Conservation (phyloP, 164 flowering plant genomes). For the Annona cherimola region DNA sequence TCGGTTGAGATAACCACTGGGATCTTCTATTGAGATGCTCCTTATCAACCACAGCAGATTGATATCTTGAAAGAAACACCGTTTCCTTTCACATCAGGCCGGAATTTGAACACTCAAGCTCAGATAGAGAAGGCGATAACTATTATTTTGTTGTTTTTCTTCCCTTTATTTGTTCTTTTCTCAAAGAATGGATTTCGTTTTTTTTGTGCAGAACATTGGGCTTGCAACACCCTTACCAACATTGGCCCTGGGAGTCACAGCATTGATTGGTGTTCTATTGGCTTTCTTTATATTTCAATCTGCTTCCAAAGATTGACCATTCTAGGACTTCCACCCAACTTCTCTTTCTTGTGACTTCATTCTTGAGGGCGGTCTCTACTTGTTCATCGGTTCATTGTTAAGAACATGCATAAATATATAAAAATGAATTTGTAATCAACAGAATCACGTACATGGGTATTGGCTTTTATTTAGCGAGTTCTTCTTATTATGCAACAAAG, state of each 20-base stretch:
- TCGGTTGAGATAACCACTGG: too few species aligned
- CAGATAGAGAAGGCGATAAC: too few species aligned
- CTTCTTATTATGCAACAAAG: too few species aligned
- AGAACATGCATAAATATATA: not conserved
- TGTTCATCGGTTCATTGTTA: not conserved
- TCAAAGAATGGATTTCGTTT: not conserved
- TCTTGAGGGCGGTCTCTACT: not conserved
- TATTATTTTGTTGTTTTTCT: not conserved
- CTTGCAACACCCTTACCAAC: conserved; percentile 71
- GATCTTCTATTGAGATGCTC: too few species aligned
- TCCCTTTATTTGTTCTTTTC: not conserved
- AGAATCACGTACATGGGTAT: too few species aligned
- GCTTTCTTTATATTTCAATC: conserved; percentile 94
- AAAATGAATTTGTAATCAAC: too few species aligned
- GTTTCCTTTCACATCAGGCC: not conserved
- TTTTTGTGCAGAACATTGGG: conserved; percentile 81
- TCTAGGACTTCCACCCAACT: not conserved
- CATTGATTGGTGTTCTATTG: conserved; percentile 71
- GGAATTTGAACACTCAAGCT: not conserved
- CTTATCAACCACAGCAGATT: too few species aligned
- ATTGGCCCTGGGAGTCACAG: conserved; percentile 80
- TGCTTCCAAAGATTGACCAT: conserved; percentile 52
- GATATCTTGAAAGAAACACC: not conserved
- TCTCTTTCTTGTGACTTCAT: not conserved
- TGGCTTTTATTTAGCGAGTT: too few species aligned